Base-by-base conservation (phyloP, 805 yeast genomes). In the Ogataea kodamae region DNA sequence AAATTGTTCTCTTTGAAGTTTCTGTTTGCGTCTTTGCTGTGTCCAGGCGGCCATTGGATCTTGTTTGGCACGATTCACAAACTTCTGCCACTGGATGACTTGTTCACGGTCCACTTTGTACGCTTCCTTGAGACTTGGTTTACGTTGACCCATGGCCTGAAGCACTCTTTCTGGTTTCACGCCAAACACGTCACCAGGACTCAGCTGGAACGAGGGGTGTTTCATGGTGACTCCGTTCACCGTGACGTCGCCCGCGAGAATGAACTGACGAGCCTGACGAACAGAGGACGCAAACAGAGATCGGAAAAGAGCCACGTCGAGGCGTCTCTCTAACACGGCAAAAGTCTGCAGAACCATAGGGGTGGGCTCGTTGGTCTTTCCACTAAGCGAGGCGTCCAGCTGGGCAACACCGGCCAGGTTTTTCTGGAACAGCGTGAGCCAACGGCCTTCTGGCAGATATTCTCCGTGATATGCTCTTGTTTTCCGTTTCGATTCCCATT, bases 391-490 rank as follows among this genome's bases (percentile, higher is more conserved):
- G 6, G 90, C 84, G 61, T 86, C 95, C 55, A 87, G 70, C 52
- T 87, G 95, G 6, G 95, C 92, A 24, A 87, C 96, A 18, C 94
- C 84, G 40, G 82, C 79, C 47, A 88, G 67, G 40, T 80, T 78
- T 15, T 77, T 74, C 34, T 77, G 66, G 64, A 90, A 89, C 30
- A 72, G 59, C 6, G 76, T 63, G 54, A 82, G 81, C 81, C 88
- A 84, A 55, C 89, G 76, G 12, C 75, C 66, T 58, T 92, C 98
- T 1, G 90, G 83, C 36, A 90, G 59, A 57, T 82, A 86, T 54
- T 92, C 97, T 49, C 98, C 98, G 58, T 90, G 98, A 59, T 90
- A 90, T 1, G 90, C 81, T 63, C 98, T 76, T 6, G 97, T 81
- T 55, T 89, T 96, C 55, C 78, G 81, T 60, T 92, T 90, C 32